Base-by-base conservation (phyloP, 148 eudicot genomes). In the Selenicereus undatus region DNA sequence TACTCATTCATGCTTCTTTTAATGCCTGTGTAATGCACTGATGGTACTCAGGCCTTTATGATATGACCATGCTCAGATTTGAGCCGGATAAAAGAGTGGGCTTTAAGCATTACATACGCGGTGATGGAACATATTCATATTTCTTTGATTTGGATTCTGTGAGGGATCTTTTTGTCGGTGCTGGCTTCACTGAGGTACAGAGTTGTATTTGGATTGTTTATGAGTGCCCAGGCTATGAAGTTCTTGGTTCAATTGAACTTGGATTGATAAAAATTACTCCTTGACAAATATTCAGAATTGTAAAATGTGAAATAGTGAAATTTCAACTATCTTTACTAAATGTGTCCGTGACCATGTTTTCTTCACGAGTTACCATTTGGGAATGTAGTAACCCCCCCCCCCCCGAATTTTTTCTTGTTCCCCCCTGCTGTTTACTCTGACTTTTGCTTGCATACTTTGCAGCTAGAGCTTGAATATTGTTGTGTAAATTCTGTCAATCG, bases 51-150 rank as follows among this genome's bases (percentile, higher is more conserved):
- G 99, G 98, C 42, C 93, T 93, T 71, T 96, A 92, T 88, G 99
- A 96, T 87, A 96, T 94, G 99, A 96, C 95, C 56, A 94, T 96
- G 99, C 94, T 96, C 79, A 90, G 99, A 75, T 96, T 93, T 84
- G 90, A 88, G 76, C 90, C 90, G n/a, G 90, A 89, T 52, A 90
- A 91, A 85, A 88, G 87, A 83, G 89, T 91, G 81, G 98, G 97
- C 70, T 88, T 87, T 81, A 89, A 98, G 83, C 98, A 96, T 75
- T 96, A 96, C 80, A 71, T 87, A 81, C 91, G 98, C 36, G 85
- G 91, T 43, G 99, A 96, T 82, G 98, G 99, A 80, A 96, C 99
- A n/a, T 89, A 88, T 32, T 93, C 99, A 58, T 96, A 92, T 80
- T 96, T 96, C 86, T 96, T 96, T 86, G 91, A 87, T 86, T 87